These are phyloP conservation scores for Diplotaxis tenuifolia DNA, from an alignment of 345 rosid genomes.

Conservation along the genomic window DNA sequence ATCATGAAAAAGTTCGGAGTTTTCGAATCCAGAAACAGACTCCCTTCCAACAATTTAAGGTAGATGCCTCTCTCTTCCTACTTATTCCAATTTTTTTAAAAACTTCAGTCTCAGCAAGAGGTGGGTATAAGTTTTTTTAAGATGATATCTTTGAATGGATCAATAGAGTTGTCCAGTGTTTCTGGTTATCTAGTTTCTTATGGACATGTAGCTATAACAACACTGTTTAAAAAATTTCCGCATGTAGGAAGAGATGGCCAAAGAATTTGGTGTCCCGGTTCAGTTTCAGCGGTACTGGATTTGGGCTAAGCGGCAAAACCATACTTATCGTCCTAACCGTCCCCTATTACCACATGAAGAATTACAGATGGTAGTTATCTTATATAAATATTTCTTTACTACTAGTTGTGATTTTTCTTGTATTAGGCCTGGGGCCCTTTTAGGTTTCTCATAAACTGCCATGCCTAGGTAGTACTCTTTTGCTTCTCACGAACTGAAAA, in stretches of 20 bases:
- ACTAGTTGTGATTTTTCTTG: neutral
- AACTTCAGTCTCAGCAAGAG: neutral
- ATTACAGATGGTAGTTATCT: conserved; percentile 58
- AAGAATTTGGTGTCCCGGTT: too few species aligned
- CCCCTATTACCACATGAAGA: conserved; percentile 69
- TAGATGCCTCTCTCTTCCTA: conserved; percentile 26
- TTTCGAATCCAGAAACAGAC: conserved; percentile 87
- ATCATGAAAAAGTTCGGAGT: conserved; percentile 91
- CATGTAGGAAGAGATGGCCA: conserved; percentile 21
- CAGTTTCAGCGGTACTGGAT: too few species aligned
- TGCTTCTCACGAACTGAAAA: neutral
- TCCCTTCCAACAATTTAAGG: conserved; percentile 74
- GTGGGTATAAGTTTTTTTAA: neutral
- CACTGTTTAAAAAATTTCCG: conserved; percentile 2
- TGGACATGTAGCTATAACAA: neutral
- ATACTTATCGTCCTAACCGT: too few species aligned
- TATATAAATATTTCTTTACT: too few species aligned
- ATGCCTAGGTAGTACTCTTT: neutral
- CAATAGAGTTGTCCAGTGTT: neutral
- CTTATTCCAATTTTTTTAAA: neutral
- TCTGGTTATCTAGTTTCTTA: neutral
- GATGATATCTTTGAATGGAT: neutral
- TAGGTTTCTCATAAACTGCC: neutral
- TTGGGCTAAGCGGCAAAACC: too few species aligned
- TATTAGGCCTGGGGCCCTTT: neutral